Evolutionary conservation across 345 rosid genomes (phyloP), one percentile per base, ranked within the genome.

Genomic region (Ceriops zippeliana): DNA sequence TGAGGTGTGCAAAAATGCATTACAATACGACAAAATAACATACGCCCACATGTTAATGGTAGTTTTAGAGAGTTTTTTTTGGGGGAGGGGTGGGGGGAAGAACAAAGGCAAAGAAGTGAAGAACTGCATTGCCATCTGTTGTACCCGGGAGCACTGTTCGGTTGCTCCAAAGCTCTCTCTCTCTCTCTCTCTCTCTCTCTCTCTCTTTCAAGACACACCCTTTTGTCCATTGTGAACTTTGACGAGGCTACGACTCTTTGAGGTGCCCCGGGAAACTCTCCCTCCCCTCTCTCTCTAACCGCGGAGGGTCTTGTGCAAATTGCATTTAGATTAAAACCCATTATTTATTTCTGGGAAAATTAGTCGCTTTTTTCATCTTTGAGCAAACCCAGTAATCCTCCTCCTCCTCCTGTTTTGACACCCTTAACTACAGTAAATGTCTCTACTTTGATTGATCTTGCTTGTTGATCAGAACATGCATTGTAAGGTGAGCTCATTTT

Each of bases 401-500:
- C 31, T 15, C 10, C 20, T 15, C 10, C 20, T 61, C 6, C 61
- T 52, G 32, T 46, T 58, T 51, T 52, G 2, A 38, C 37, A 62
- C 58, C 72, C 78, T 56, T 73, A 73, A 32, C 58, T 61, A 58
- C 7, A n/a, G 46, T 27, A 1, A 21, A 22, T 19, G 49, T 27
- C 60, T 27, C 9, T 32, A 13, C 31, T 17, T 21, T 60, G 35
- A 52, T 68, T 60, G 35, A 52, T 68, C 64, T 62, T 61, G 61
- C 34, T 17, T 69, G 68, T 49, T 49, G 51, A 5, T 61, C 38
- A 28, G 52, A 3, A 30, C 56, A 37, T 66, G 69, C 78, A 78
- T 78, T 78, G 57, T 35, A 20, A 51, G 81, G 81, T 73, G 64
- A 69, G 77, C 35, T 65, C 6, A 35, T 58, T 62, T 67, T 27